phyloP scores from a whole-genome alignment of 441 rosid genomes.

The Aleurites moluccanus region DNA sequence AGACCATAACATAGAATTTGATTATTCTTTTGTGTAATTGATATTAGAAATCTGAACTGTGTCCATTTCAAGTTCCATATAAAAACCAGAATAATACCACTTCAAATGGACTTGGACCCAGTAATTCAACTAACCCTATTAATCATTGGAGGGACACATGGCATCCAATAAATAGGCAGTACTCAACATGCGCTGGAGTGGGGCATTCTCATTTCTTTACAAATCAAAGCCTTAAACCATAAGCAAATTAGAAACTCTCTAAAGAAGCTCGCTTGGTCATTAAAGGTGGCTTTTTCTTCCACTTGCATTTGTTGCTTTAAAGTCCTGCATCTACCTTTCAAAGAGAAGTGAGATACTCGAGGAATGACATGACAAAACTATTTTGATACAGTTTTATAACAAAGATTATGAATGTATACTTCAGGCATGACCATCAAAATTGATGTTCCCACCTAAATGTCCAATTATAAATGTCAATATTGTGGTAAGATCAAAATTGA shows the following conservation, averaged over 20 bases:
- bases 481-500: no score
- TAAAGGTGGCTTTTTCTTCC: slow-evolving; percentile 39
- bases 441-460: no score
- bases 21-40: neutral
- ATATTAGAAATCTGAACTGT: neutral
- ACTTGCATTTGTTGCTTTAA: slow-evolving; percentile 28
- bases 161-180: slow-evolving; percentile 1
- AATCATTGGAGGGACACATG: slow-evolving; percentile 15
- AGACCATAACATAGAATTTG: neutral
- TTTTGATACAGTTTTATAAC: neutral
- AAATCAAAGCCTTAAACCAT: slow-evolving; percentile 21
- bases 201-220: neutral
- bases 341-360: neutral
- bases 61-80: slow-evolving; percentile 4
- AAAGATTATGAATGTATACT: neutral
- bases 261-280: slow-evolving; percentile 11
- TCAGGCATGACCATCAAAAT: no score
- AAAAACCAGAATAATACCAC: neutral
- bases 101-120: neutral
- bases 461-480: no score
- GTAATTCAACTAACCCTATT: neutral
- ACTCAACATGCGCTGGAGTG: neutral
- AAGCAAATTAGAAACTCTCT: slow-evolving; percentile 27
- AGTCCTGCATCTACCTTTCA: no score
- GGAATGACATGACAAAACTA: neutral